These are phyloP conservation scores for Reutealis trisperma DNA, from an alignment of 345 rosid genomes.

Conservation along the genomic window DNA sequence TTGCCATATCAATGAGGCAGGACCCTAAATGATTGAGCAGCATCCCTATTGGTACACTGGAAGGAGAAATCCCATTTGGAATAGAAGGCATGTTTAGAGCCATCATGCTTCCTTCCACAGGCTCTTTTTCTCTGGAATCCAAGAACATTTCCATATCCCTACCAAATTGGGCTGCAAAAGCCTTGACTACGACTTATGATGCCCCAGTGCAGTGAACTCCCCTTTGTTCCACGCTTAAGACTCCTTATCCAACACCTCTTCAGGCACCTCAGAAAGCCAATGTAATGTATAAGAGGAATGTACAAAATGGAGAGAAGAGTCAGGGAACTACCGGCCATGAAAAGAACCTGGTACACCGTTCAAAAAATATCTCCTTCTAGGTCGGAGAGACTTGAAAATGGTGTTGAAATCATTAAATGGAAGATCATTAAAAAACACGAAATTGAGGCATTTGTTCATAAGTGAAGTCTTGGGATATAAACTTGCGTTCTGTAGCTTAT, in stretches of 20 bases:
- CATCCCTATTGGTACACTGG: not conserved
- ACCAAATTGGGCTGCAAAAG: slow-evolving; percentile 14
- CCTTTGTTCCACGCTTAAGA: too few relatives aligned
- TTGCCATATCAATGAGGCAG: slow-evolving; percentile 18
- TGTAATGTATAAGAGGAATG: slow-evolving; percentile 16
- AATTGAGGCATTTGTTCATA: not conserved
- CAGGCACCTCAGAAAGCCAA: slow-evolving; percentile 14
- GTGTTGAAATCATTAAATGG: slow-evolving; percentile 12
- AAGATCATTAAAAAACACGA: slow-evolving; percentile 17
- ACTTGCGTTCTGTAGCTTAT: not conserved
- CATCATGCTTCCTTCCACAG: slow-evolving; percentile 16
- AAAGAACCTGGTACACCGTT: slow-evolving; percentile 17
- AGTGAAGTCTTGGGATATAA: not conserved
- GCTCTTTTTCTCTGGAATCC: slow-evolving; percentile 21
- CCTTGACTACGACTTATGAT: not conserved
- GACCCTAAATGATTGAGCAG: slow-evolving; percentile 4
- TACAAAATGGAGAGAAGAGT: slow-evolving; percentile 19
- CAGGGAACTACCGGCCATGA: slow-evolving; percentile 12
- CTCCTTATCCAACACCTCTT: too few relatives aligned
- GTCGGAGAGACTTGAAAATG: slow-evolving; percentile 13
- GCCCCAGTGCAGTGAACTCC: not conserved
- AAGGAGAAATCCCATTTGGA: not conserved
- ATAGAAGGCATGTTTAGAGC: slow-evolving; percentile 2
- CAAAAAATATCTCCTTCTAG: not conserved
- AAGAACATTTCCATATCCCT: slow-evolving; percentile 8